Evolutionary conservation across 441 rosid species (phyloP).

Genomic region (Populus hybrid): DNA sequence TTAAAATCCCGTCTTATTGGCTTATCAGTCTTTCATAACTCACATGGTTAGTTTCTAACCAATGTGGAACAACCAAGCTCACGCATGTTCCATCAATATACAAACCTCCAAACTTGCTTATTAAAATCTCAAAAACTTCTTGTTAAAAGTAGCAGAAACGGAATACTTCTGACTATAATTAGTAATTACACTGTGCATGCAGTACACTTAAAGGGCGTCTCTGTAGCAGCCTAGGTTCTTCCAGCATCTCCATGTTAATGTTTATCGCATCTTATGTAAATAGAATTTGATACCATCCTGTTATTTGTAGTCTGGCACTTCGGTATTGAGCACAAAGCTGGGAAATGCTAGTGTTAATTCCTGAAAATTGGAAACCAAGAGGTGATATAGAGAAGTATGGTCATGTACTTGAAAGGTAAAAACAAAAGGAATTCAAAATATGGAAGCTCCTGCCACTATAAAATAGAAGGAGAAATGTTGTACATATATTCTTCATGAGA

Average conservation of each 20-base stretch:
- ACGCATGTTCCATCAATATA: too few relatives aligned
- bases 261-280: neutral
- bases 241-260: conserved; percentile 2
- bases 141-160: neutral
- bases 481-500: neutral
- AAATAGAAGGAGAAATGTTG: too few relatives aligned
- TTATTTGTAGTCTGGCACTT: conserved; percentile 29
- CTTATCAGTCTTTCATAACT: too few relatives aligned
- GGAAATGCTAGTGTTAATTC: conserved; percentile 55
- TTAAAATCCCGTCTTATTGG: too few relatives aligned
- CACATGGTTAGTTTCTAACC: too few relatives aligned
- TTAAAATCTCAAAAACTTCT: neutral
- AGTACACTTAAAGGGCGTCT: neutral
- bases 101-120: too few relatives aligned
- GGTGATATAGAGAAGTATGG: neutral
- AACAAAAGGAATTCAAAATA: neutral
- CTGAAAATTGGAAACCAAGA: conserved; percentile 30
- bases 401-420: neutral
- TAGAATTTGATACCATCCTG: neutral
- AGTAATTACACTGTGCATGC: neutral
- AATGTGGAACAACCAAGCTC: too few relatives aligned
- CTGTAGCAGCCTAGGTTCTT: neutral
- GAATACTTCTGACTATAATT: neutral
- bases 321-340: conserved; percentile 45
- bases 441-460: too few relatives aligned